Conservation (phyloP, 108 stramenopile species). For the Pseudonitzschia multistriata region DNA sequence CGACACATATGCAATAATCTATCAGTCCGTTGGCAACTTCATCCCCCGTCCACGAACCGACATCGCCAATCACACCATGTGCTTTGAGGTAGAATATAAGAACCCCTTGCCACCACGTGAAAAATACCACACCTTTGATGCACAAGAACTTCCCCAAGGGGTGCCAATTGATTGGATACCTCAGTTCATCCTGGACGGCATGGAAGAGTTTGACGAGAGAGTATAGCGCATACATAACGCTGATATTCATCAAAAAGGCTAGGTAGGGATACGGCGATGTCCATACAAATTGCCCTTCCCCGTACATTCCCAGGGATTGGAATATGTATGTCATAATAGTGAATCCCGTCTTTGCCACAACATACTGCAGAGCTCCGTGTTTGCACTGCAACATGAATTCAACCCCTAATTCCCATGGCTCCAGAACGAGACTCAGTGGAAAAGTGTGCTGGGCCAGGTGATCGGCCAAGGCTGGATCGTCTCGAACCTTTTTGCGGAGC, state of each 20-base stretch:
- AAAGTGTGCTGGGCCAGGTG: conserved; percentile 55
- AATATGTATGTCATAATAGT: conserved; percentile 74
- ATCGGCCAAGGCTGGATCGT: conserved; percentile 27
- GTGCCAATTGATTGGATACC: conserved; percentile 78
- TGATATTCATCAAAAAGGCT: conserved; percentile 72
- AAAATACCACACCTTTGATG: conserved; percentile 97
- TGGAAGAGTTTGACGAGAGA: conserved; percentile 91
- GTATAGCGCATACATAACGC: conserved; percentile 91
- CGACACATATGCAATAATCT: conserved; percentile 91
- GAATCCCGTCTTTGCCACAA: conserved; percentile 79
- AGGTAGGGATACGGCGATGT: conserved; percentile 75
- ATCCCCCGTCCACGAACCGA: conserved; percentile 81
- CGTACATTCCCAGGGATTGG: conserved; percentile 66
- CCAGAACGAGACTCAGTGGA: conserved; percentile 47
- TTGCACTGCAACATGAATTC: conserved; percentile 87
- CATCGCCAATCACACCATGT: conserved; percentile 71
- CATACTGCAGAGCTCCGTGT: conserved; percentile 94
- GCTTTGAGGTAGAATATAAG: conserved; percentile 73
- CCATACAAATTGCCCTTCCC: conserved; percentile 78
- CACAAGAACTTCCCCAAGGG: conserved; percentile 96
- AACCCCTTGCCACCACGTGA: conserved; percentile 96
- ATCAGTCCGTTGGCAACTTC: conserved; percentile 91
- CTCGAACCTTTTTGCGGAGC: conserved; percentile 47
- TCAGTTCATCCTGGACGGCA: conserved; percentile 73
- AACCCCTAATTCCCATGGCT: conserved; percentile 73